Base-by-base conservation (phyloP, 371 early-diverging fungal genomes). In the Actinomucor elegans region DNA sequence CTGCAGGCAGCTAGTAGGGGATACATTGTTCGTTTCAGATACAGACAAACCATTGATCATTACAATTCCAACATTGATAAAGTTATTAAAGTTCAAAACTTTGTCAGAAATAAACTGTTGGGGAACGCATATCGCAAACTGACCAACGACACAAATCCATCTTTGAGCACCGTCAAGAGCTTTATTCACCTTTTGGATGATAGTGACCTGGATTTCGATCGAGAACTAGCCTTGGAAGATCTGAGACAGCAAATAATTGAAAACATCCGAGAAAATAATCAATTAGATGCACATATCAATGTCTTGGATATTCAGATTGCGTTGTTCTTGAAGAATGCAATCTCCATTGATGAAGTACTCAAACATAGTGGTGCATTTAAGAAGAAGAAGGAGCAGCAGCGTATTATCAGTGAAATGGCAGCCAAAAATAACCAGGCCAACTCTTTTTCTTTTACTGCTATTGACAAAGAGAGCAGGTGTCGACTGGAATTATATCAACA, bases 271-370 rank as follows among this genome's bases (percentile, higher is more conserved):
- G 96, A 97, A 55, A 98, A 96, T 72, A 86, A 88, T 36, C 77
- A 83, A 33, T 71, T 89, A 10, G 96, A 97, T 56, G 73, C 79
- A 1, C 84, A 92, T 33, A 73, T 99, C 18, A 94, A 86, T 53
- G 88, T 90, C 17, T 78, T 98, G 3, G 99, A 99, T 60, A 88
- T 93, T 52, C 97, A 98, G 68, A 97, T 99, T 55, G 93, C 97
- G 10, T 80, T 99, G 15, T 85, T 99, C 18, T 88, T 99, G 29
- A 90, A 94, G 57, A 99, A 99, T 73, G 92, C 93, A 44, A 93
- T 98, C 48, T 85, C 94, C 9, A 73, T 99, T 33, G 96, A 96
- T 28, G 97, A 96, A 62, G 93, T 97, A 4, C 68, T 90, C 48
- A 88, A 84, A 46, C 75, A 71, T 4, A 83, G 79, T 5, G 71